Evolutionary conservation across 176 grass and related monocot genomes (phyloP).

Genomic region (Puya raimondii): DNA sequence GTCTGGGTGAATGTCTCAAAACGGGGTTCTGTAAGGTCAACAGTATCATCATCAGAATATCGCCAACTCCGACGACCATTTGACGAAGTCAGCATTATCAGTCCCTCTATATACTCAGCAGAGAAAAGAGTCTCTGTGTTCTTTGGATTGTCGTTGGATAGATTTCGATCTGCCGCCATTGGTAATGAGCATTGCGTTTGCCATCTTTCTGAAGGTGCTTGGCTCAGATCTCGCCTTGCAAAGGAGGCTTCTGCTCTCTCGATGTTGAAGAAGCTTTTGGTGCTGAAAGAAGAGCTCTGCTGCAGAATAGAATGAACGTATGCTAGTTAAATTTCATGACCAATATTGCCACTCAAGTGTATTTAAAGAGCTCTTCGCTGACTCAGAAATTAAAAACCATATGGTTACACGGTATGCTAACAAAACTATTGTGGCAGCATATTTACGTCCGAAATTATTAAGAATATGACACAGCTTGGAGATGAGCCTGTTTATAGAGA

Average conservation of each 20-base stretch:
- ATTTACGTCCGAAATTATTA: no score
- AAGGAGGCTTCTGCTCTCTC: constrained; percentile 29
- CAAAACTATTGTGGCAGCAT: no score
- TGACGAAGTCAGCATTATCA: constrained; percentile 28
- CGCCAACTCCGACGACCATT: constrained; percentile 21
- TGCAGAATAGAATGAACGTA: background rate
- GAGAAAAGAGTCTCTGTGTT: constrained; percentile 21
- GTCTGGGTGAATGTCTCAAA: constrained; percentile 61
- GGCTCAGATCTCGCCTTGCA: constrained; percentile 7
- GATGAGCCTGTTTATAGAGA: no score
- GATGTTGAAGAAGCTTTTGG: background rate
- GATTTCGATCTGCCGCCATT: background rate
- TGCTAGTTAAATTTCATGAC: background rate
- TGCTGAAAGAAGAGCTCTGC: constrained; percentile 20
- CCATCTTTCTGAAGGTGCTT: constrained; percentile 12
- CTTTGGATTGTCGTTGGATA: constrained; percentile 1
- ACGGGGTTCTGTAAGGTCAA: constrained; percentile 80
- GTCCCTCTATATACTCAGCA: constrained; percentile 30
- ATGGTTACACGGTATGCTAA: no score
- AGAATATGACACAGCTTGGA: background rate
- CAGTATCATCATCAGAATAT: constrained; percentile 43
- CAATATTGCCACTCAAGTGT: constrained; percentile 9
- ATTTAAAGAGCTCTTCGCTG: constrained; percentile 1
- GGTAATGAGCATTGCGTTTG: background rate
- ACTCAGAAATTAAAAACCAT: no score